phyloP scores from a whole-genome alignment of 805 yeast genomes.

The Kazachstania africana region DNA sequence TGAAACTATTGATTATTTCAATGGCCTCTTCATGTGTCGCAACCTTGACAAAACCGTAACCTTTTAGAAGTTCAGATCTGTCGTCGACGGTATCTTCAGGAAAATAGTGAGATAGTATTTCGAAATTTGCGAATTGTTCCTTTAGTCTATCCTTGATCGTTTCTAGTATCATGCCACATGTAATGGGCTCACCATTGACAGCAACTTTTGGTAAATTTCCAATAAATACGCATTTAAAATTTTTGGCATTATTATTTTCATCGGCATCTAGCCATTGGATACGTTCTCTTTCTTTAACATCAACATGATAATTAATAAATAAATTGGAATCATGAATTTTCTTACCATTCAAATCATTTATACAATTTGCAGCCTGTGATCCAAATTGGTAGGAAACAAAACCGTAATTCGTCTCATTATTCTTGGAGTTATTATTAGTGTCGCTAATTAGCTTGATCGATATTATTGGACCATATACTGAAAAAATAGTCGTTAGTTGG shows the following conservation, averaged over 20 bases:
- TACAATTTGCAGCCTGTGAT: conserved; percentile 51
- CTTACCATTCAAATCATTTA: conserved; percentile 39
- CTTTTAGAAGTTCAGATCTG: conserved; percentile 17
- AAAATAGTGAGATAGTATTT: conserved; percentile 21
- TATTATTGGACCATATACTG: conserved; percentile 31
- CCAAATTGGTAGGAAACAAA: conserved; percentile 52
- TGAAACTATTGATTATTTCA: conserved; percentile 36
- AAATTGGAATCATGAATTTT: conserved; percentile 21
- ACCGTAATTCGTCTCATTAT: conserved; percentile 41
- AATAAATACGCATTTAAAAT: conserved; percentile 43
- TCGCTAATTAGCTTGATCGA: conserved; percentile 34
- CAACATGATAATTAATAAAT: conserved; percentile 53
- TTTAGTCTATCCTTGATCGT: conserved; percentile 35
- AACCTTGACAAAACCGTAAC: conserved; percentile 46
- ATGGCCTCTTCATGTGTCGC: conserved; percentile 37
- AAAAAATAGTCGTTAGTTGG: conserved; percentile 29
- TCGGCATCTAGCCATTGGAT: conserved; percentile 25
- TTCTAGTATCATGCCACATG: conserved; percentile 23
- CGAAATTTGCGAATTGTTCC: conserved; percentile 26
- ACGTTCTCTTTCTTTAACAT: conserved; percentile 46
- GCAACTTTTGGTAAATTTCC: conserved; percentile 35
- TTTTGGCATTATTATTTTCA: conserved; percentile 33
- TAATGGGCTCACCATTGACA: conserved; percentile 18
- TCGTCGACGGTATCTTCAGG: conserved; percentile 19
- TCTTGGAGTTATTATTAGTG: conserved; percentile 29